Conservation (phyloP, 345 rosid genomes). For the Rhodomyrtus tomentosa region DNA sequence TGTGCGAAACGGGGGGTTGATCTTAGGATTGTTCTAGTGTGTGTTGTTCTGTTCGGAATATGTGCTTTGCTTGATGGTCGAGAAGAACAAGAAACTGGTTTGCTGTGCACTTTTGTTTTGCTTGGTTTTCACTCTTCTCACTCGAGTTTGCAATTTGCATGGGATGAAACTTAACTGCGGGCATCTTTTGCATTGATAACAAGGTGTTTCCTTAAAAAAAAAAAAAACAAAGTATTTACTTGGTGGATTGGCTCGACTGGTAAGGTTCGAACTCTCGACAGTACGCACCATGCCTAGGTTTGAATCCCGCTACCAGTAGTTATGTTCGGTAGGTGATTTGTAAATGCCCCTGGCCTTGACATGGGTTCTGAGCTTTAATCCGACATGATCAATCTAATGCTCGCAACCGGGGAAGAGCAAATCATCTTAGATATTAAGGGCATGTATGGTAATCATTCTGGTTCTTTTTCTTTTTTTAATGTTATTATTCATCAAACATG, state of each 20-base stretch:
- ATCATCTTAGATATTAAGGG: no score
- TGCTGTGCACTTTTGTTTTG: not conserved
- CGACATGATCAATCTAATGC: no score
- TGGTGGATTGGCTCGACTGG: not conserved
- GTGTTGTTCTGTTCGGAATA: not conserved
- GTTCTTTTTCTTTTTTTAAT: no score
- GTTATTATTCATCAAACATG: no score
- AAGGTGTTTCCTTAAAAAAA: not conserved
- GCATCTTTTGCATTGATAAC: not conserved
- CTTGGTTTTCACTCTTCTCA: not conserved
- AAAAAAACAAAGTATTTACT: not conserved
- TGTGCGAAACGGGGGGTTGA: not conserved
- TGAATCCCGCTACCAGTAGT: not conserved
- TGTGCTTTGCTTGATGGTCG: constrained; percentile 6
- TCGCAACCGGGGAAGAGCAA: no score
- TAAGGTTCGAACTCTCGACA: not conserved
- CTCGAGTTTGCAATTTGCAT: not conserved
- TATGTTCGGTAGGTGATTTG: not conserved
- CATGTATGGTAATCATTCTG: no score
- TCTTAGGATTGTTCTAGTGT: not conserved
- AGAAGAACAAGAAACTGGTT: not conserved
- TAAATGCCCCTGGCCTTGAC: not conserved
- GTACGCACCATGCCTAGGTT: not conserved
- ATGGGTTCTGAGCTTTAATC: no score
- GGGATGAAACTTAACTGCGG: not conserved